Percentiles rank a stretch among this genome's conserved stretches.
phyloP scores from a whole-genome alignment of 441 rosid genomes.

The Codiaeum variegatum region DNA sequence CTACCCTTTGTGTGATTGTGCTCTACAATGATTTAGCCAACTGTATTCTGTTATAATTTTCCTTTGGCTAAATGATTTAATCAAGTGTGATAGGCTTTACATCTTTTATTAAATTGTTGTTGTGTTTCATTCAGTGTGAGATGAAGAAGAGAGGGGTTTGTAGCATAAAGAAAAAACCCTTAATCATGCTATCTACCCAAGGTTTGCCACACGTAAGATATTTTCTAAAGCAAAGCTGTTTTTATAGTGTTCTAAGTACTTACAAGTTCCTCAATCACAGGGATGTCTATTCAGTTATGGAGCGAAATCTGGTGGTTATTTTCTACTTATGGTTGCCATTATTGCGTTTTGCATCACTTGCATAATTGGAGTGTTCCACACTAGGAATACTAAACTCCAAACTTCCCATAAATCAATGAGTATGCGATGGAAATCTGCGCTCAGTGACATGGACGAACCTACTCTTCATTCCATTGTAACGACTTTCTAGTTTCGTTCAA shows the following conservation, averaged over 20 bases:
- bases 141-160: background rate
- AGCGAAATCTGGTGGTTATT: slow-evolving; percentile 35
- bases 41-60: background rate
- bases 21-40: background rate
- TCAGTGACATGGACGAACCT: slow-evolving; percentile 27
- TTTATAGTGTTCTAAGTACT: background rate
- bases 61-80: background rate
- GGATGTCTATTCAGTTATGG: slow-evolving; percentile 20
- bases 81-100: background rate
- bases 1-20: no score
- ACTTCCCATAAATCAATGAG: slow-evolving; percentile 16
- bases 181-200: slow-evolving; percentile 2
- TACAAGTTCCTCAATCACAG: slow-evolving; percentile 2
- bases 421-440: slow-evolving; percentile 38
- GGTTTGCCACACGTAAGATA: slow-evolving; percentile 16
- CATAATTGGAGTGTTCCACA: slow-evolving; percentile 28
- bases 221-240: background rate
- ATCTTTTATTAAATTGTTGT: background rate
- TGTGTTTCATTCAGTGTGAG: slow-evolving; percentile 9
- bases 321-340: slow-evolving; percentile 40
- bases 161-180: background rate
- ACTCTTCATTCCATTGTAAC: slow-evolving; percentile 16
- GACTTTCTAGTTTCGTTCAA: no score
- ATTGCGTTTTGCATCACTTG: slow-evolving; percentile 40
- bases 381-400: slow-evolving; percentile 14